These are phyloP conservation scores for Inosperma sp. DNA, from an alignment of 768 basidiomycete species.

Conservation along the genomic window DNA sequence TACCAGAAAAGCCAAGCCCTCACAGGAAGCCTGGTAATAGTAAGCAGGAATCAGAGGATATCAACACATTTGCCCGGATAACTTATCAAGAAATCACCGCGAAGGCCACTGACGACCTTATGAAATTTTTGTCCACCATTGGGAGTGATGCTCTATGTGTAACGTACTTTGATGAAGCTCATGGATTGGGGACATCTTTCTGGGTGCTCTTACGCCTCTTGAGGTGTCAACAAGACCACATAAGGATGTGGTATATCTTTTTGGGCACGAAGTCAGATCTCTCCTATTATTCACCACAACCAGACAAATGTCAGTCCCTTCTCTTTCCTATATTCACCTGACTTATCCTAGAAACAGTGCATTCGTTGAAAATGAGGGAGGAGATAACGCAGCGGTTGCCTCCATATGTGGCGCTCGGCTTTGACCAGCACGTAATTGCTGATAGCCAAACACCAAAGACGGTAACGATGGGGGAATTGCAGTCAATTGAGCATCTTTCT, in stretches of 20 bases:
- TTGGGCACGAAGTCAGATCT: not conserved
- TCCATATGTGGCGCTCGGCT: not conserved
- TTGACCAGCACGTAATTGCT: not conserved
- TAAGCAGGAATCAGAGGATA: not conserved
- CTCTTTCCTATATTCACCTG: not conserved
- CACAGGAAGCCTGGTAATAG: not conserved
- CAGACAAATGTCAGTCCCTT: not conserved
- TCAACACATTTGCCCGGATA: not conserved
- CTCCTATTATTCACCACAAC: not conserved
- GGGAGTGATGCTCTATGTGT: not conserved
- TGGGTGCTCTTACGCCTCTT: no score
- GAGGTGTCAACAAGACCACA: not conserved
- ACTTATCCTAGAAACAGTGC: not conserved
- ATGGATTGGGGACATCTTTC: not conserved
- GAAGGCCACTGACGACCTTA: not conserved
- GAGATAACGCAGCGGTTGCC: not conserved
- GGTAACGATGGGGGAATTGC: not conserved
- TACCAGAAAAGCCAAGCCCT: not conserved
- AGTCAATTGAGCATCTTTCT: no score
- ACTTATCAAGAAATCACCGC: not conserved
- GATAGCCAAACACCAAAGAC: not conserved
- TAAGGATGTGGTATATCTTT: not conserved
- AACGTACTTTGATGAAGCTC: slow-evolving; percentile 1
- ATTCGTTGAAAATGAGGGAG: not conserved
- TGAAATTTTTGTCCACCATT: not conserved